A percentile compares a stretch with the other conserved stretches of the same genome.
Evolutionary conservation across 257 asterid species (phyloP).

Genomic region (Fraxinus anomala): DNA sequence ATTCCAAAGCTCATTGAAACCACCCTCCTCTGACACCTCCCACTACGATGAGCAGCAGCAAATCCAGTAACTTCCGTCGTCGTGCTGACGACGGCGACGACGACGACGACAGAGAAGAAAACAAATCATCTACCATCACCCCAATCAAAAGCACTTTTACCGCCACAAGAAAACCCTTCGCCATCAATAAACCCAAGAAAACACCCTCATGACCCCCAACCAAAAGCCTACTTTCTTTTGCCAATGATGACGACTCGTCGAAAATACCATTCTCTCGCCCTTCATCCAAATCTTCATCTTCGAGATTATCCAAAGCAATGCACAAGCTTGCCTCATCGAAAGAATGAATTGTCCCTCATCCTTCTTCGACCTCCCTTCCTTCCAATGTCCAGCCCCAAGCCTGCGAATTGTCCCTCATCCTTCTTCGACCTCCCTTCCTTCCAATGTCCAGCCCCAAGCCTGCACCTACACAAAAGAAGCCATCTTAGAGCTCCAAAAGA

Average conservation of each 20-base stretch:
- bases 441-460: too few relatives aligned
- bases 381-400: slow-evolving; percentile 98
- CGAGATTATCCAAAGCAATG: slow-evolving; percentile 43
- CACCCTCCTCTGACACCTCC: slow-evolving; percentile 17
- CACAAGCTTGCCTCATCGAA: slow-evolving; percentile 65
- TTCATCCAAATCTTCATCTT: slow-evolving; percentile 47
- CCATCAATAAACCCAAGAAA: slow-evolving; percentile 55
- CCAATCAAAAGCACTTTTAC: slow-evolving; percentile 35
- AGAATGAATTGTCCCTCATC: slow-evolving; percentile 53
- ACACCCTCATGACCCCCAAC: slow-evolving; percentile 39
- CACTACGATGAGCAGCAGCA: slow-evolving; percentile 60
- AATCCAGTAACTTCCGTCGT: slow-evolving; percentile 81
- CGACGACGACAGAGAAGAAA: slow-evolving; percentile 38
- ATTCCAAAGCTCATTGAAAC: not conserved
- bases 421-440: too few relatives aligned
- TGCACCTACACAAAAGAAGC: slow-evolving; percentile 80
- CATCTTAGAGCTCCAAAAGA: slow-evolving; percentile 92
- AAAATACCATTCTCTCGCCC: slow-evolving; percentile 57
- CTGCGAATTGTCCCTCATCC: slow-evolving; percentile 30
- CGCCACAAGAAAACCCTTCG: slow-evolving; percentile 38
- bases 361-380: slow-evolving; percentile 53
- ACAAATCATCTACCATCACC: slow-evolving; percentile 32
- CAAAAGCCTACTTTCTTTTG: slow-evolving; percentile 79
- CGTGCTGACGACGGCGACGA: slow-evolving; percentile 65
- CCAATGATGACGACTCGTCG: slow-evolving; percentile 67